Base-by-base conservation (phyloP, 108 stramenopile genomes). In the Aureococcus anophagefferens region DNA sequence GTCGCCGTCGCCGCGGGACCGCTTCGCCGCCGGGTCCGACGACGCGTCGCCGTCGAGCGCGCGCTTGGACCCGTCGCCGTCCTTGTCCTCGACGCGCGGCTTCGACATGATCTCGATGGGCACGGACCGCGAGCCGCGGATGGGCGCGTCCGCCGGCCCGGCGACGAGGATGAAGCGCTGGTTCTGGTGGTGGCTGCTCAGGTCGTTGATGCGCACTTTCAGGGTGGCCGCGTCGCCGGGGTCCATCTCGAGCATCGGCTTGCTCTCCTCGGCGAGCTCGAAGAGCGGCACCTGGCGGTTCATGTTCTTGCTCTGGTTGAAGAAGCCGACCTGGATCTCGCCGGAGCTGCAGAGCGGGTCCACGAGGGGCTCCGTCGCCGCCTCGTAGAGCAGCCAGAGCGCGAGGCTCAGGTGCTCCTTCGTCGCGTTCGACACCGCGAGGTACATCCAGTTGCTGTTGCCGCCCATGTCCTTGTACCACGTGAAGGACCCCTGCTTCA, bases 401-500 rank as follows among this genome's bases (percentile, higher is more conserved):
- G 51, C 51, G 1, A 59, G 21, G 21, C 3, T 4, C 21, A 59
- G 7, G 51, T 25, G 21, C 21, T 59, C 21, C 21, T 59, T 11
- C 51, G 51, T 59, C 21, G 25, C 51, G 25, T 59, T 59, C 21
- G 51, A 25, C 51, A 59, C 51, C 21, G 51, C 25, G 7, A 25
- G 21, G 51, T 59, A 59, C 21, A 59, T 16, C 51, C 51, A 59
- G 51, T 59, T 59, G 7, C 7, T 9, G 21, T 59, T 16, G 21
- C 51, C 51, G 21, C 51, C 51, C 51, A 59, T 59, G 51, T 59
- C 51, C 51, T 59, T 59, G 51, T 25, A 59, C 51, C 51, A 59
- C 51, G 51, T 59, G 51, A 59, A 59, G 21, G 17, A 28, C 21
- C 51, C 51, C 51, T 3, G 7, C 0, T 11, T 11, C 51, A 59